Evolutionary conservation across 768 basidiomycete species (phyloP).

Genomic region (Hypholoma fasciculare): DNA sequence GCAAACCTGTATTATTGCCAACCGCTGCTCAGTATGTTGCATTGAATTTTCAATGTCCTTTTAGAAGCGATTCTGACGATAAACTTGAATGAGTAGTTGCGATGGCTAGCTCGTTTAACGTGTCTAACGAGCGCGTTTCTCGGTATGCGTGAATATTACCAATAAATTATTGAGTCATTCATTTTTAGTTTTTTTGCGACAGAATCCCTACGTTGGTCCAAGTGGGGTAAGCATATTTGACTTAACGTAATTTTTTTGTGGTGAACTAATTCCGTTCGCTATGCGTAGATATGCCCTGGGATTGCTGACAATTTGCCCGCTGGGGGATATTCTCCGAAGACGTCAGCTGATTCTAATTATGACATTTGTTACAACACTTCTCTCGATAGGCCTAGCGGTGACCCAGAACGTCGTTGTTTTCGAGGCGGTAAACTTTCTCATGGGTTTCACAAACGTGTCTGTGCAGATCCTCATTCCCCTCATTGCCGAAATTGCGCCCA

Average conservation of each 20-base stretch:
- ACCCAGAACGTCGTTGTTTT: slow-evolving; percentile 59
- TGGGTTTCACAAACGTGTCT: slow-evolving; percentile 68
- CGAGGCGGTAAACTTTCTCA: slow-evolving; percentile 64
- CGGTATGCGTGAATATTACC: slow-evolving; percentile 7
- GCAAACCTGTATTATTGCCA: slow-evolving; percentile 82
- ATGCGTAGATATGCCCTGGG: slow-evolving; percentile 65
- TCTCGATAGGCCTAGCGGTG: slow-evolving; percentile 74
- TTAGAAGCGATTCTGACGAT: no score
- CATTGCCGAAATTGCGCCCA: slow-evolving; percentile 79
- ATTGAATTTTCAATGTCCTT: not conserved
- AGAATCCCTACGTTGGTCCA: slow-evolving; percentile 67
- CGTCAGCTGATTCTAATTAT: slow-evolving; percentile 67
- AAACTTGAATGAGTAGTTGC: slow-evolving; percentile 32
- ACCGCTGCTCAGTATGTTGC: slow-evolving; percentile 60
- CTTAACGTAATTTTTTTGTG: not conserved
- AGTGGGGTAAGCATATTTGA: slow-evolving; percentile 48
- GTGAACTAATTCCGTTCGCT: not conserved
- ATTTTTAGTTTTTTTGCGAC: slow-evolving; percentile 2
- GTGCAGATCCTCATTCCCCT: slow-evolving; percentile 75
- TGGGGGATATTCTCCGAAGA: slow-evolving; percentile 83
- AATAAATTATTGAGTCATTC: not conserved
- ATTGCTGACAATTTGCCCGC: slow-evolving; percentile 71
- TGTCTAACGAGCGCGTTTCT: slow-evolving; percentile 19
- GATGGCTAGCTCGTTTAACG: slow-evolving; percentile 27
- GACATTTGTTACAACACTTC: slow-evolving; percentile 46